A percentile compares a stretch with the other conserved stretches of the same genome.
Evolutionary conservation across 1,284 basidiomycete genomes (phyloP).

Genomic region (Somion occarium): DNA sequence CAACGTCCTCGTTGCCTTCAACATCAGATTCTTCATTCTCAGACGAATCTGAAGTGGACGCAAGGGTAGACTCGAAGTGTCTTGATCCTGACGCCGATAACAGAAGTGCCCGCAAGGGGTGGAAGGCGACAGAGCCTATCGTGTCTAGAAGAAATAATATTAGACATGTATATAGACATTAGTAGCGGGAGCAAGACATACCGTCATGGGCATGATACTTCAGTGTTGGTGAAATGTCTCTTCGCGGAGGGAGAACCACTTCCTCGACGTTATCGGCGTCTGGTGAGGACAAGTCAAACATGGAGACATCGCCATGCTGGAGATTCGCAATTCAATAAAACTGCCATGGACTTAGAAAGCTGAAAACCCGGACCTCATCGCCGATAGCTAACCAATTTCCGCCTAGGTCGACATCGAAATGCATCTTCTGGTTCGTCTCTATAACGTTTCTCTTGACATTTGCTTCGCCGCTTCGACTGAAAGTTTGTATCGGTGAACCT

Average conservation of each 20-base stretch:
- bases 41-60: conserved; percentile 3
- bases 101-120: conserved; percentile 47
- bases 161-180: too few relatives aligned
- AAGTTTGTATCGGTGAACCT: conserved; percentile 36
- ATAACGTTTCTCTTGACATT: conserved; percentile 1
- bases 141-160: conserved; percentile 45
- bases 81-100: conserved; percentile 66
- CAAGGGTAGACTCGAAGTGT: conserved; percentile 38
- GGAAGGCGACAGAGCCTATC: conserved; percentile 58
- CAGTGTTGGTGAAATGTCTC: conserved; percentile 19
- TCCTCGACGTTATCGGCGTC: conserved; percentile 8
- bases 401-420: conserved; percentile 73
- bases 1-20: background rate
- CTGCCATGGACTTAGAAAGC: background rate
- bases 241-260: conserved; percentile 3
- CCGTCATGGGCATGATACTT: conserved; percentile 42
- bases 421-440: conserved; percentile 71
- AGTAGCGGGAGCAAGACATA: conserved; percentile 19
- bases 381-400: conserved; percentile 71
- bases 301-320: conserved; percentile 32
- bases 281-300: conserved; percentile 37
- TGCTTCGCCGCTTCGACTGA: conserved; percentile 13
- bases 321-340: background rate
- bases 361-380: conserved; percentile 50
- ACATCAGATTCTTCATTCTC: conserved; percentile 7